Percentiles rank a stretch among this genome's conserved stretches.
phyloP scores from a whole-genome alignment of 257 asterid genomes.

The Anisodus acutangulus region DNA sequence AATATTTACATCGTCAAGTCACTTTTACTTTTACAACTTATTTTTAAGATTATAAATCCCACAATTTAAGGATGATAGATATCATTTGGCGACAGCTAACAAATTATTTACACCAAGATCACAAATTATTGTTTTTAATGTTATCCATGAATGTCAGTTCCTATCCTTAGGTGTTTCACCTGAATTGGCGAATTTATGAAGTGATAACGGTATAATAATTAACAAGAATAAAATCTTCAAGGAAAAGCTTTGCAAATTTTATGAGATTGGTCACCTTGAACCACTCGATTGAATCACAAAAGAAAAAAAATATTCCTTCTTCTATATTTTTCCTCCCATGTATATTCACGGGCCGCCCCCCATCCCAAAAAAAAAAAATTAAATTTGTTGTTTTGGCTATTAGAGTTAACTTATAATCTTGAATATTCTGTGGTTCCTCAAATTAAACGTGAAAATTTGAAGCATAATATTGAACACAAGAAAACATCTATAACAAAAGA shows the following conservation, averaged over 20 bases:
- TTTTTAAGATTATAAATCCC: not conserved
- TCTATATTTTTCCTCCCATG: not conserved
- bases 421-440: constrained; percentile 4
- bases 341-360: not conserved
- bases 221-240: not conserved
- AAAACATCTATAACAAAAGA: not conserved
- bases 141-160: not conserved
- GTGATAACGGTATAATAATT: not conserved
- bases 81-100: not conserved
- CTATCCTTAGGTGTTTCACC: not conserved
- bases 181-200: not conserved
- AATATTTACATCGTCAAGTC: not conserved
- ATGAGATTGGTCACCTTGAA: not conserved
- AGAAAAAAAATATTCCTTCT: not conserved
- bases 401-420: not conserved
- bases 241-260: not conserved
- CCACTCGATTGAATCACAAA: not conserved
- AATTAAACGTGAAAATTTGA: not conserved
- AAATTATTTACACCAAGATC: too few relatives aligned
- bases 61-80: not conserved
- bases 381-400: not conserved
- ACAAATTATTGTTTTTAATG: not conserved
- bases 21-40: not conserved
- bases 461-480: not conserved
- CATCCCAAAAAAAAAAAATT: not conserved